Conservation (phyloP, 108 stramenopile species). For the Cyclotella atomus region DNA sequence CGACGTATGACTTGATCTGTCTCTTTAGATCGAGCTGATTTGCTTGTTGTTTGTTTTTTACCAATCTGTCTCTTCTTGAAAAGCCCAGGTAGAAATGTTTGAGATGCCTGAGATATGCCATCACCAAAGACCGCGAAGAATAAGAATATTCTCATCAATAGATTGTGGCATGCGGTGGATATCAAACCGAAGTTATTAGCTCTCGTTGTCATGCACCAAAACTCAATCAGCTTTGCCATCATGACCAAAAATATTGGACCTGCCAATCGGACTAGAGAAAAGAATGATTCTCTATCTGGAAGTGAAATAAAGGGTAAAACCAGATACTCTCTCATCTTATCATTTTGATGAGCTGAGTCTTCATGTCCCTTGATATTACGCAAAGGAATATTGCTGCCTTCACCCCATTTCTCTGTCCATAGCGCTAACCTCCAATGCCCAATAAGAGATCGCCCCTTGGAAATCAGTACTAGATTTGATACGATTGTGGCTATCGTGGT, state of each 20-base stretch:
- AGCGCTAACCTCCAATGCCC: constrained; percentile 44
- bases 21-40: constrained; percentile 2
- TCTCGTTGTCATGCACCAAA: constrained; percentile 60
- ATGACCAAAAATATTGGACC: constrained; percentile 82
- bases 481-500: constrained; percentile 57
- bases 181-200: constrained; percentile 69
- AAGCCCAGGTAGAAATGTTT: constrained; percentile 80
- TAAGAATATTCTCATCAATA: constrained; percentile 83
- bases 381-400: not conserved
- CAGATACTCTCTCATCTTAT: not conserved
- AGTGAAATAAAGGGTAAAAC: constrained; percentile 56
- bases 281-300: constrained; percentile 47
- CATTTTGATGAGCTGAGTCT: not conserved
- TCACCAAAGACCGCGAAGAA: constrained; percentile 91
- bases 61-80: constrained; percentile 4
- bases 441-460: constrained; percentile 38
- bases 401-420: constrained; percentile 2
- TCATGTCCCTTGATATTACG: not conserved
- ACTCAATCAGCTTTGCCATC: constrained; percentile 68
- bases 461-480: constrained; percentile 45
- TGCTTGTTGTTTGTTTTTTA: not conserved
- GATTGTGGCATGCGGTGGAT: constrained; percentile 75
- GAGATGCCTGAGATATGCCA: constrained; percentile 75
- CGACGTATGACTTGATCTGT: not conserved
- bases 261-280: constrained; percentile 55